Evolutionary conservation across 805 yeast species (phyloP).

Genomic region (Candida palmyrensis): DNA sequence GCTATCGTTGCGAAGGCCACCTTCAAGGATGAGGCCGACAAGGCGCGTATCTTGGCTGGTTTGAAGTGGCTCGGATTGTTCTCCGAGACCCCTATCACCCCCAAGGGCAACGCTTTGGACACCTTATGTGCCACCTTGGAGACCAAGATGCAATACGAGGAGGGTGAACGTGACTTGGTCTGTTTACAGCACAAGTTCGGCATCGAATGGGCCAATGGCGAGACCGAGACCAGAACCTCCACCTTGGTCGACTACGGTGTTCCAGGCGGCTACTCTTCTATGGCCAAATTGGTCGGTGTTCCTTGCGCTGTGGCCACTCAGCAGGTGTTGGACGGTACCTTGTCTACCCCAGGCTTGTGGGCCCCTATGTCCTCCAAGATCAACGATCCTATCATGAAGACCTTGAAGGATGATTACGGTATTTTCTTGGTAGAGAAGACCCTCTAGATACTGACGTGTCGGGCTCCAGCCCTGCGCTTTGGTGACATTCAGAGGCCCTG

Average conservation of each 20-base stretch:
- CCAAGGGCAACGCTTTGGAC: slow-evolving; percentile 93
- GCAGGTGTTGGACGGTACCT: slow-evolving; percentile 78
- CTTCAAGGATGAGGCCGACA: slow-evolving; percentile 77
- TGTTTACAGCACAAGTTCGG: slow-evolving; percentile 97
- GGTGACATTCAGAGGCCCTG: no score
- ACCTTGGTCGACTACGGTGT: slow-evolving; percentile 93
- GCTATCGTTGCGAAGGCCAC: slow-evolving; percentile 73
- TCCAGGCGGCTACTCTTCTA: slow-evolving; percentile 84
- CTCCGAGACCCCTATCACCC: slow-evolving; percentile 67
- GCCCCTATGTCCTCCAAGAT: slow-evolving; percentile 93
- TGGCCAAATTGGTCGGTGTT: slow-evolving; percentile 98
- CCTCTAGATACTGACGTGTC: no score
- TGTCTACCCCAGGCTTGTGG: slow-evolving; percentile 69
- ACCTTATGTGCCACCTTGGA: slow-evolving; percentile 96
- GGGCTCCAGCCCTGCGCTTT: no score
- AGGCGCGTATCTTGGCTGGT: slow-evolving; percentile 83
- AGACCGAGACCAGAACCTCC: slow-evolving; percentile 87
- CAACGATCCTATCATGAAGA: slow-evolving; percentile 86
- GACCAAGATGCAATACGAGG: slow-evolving; percentile 91
- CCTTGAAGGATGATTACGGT: slow-evolving; percentile 83
- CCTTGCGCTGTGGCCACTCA: slow-evolving; percentile 96
- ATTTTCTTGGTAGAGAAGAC: slow-evolving; percentile 89
- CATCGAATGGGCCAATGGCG: slow-evolving; percentile 93
- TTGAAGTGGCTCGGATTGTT: slow-evolving; percentile 92
- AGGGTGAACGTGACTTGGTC: slow-evolving; percentile 93